phyloP scores from a whole-genome alignment of 139 green algal species.

The Chlorella sp. region DNA sequence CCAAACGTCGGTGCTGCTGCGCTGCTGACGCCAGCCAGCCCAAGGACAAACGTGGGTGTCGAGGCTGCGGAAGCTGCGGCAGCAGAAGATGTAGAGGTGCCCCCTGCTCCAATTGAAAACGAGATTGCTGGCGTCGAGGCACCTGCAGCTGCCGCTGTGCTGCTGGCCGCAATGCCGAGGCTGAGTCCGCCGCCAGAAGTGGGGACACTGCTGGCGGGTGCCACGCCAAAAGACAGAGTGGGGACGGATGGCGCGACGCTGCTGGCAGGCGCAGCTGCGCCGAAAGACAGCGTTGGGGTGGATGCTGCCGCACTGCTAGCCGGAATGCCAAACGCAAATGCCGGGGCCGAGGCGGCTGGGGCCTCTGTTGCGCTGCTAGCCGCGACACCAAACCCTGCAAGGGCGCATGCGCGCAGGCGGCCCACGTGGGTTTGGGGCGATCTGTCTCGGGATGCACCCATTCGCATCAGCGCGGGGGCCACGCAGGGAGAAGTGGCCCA shows the following conservation, averaged over 20 bases:
- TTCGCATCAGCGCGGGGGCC: no score
- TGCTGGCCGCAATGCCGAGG: neutral
- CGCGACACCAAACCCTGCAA: constrained; percentile 1
- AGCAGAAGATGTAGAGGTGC: no score
- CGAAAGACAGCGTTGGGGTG: neutral
- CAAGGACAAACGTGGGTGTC: neutral
- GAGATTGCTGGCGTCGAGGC: no score
- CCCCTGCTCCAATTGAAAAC: no score
- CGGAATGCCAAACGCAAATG: constrained; percentile 5
- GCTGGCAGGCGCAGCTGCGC: neutral
- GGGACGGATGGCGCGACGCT: neutral
- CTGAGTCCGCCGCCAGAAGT: neutral
- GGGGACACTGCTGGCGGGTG: neutral
- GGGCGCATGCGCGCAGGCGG: no score
- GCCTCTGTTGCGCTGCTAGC: neutral
- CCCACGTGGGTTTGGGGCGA: no score
- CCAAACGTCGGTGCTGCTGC: no score
- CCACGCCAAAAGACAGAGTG: neutral
- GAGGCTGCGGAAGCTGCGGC: neutral
- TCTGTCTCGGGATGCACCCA: no score
- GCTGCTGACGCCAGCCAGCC: no score
- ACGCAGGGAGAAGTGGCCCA: no score
- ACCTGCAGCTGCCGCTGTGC: no score
- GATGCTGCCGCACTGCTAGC: constrained; percentile 4
- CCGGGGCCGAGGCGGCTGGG: neutral